These are phyloP conservation scores for Globisporangium carolinianum DNA, from an alignment of 352 stramenopile genomes.

Conservation along the genomic window DNA sequence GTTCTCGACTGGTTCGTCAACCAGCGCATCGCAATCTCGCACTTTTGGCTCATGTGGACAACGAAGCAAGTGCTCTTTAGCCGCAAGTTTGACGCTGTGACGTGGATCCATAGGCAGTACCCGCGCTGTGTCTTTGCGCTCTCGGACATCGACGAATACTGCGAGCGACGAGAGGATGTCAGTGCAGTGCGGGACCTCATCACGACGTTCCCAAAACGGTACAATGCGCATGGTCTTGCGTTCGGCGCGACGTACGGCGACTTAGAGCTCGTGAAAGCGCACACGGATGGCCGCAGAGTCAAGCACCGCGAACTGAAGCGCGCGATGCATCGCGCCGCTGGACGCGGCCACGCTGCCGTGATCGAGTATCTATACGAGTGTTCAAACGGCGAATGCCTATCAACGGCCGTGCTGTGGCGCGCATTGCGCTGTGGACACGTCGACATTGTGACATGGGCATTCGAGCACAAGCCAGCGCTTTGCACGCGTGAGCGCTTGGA, in stretches of 20 bases:
- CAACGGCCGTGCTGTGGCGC: constrained; percentile 1
- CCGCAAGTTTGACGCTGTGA: background rate
- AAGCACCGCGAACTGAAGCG: constrained; percentile 4
- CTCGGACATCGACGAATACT: background rate
- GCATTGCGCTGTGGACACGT: constrained; percentile 4
- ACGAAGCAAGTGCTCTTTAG: background rate
- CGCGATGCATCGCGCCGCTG: constrained; percentile 1
- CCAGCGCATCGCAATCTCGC: background rate
- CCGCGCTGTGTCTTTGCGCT: background rate
- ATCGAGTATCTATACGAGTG: background rate
- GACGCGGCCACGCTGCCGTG: background rate
- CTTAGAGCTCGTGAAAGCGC: constrained; percentile 1
- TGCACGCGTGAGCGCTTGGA: background rate
- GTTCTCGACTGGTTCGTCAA: constrained; percentile 6
- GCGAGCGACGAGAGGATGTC: no score
- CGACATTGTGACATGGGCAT: background rate
- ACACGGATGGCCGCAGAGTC: background rate
- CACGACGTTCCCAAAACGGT: constrained; percentile 1
- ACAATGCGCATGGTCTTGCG: background rate
- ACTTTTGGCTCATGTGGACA: background rate
- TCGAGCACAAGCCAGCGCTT: constrained; percentile 1
- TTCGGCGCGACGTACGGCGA: constrained; percentile 2
- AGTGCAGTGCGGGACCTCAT: background rate
- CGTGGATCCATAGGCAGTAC: constrained; percentile 5
- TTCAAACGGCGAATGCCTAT: background rate